phyloP scores from a whole-genome alignment of 2,329 filamentous ascomycete genomes.

The Fusarium falciforme region DNA sequence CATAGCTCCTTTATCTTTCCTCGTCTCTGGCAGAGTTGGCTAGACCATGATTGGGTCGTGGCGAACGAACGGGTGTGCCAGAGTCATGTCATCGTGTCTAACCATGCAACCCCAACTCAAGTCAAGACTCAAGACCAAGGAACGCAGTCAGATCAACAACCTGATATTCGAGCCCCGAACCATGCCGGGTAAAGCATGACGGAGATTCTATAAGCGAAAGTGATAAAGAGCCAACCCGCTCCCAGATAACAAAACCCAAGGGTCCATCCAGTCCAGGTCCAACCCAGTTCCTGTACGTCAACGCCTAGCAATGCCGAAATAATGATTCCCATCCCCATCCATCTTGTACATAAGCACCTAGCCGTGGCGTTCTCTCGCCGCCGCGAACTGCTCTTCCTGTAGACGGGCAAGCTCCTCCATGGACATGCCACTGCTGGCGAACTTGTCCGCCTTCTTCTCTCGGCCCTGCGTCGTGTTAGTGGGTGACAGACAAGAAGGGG shows the following conservation, averaged over 20 bases:
- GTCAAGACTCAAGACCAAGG: background rate
- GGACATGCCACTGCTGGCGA: constrained; percentile 91
- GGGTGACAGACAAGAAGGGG: constrained; percentile 38
- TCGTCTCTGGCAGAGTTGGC: background rate
- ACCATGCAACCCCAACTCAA: background rate
- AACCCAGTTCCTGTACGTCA: constrained; percentile 39
- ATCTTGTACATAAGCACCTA: constrained; percentile 28
- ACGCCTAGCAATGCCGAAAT: constrained; percentile 52
- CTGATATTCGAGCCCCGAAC: constrained; percentile 4
- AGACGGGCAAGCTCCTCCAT: constrained; percentile 89
- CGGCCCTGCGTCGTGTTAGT: constrained; percentile 74
- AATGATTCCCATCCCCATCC: constrained; percentile 34
- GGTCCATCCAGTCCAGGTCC: constrained; percentile 15
- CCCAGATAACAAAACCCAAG: constrained; percentile 25
- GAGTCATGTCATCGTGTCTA: background rate
- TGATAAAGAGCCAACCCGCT: constrained; percentile 34
- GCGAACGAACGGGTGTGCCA: background rate
- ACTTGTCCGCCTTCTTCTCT: constrained; percentile 97
- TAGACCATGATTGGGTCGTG: background rate
- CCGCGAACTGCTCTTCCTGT: constrained; percentile 91
- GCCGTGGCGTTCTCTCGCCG: constrained; percentile 63
- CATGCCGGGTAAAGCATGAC: background rate
- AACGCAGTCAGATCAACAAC: background rate
- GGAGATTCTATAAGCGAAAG: constrained; percentile 40
- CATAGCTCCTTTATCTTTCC: background rate